These are phyloP conservation scores for Trametes maxima DNA, from an alignment of 768 basidiomycete species.

Conservation along the genomic window DNA sequence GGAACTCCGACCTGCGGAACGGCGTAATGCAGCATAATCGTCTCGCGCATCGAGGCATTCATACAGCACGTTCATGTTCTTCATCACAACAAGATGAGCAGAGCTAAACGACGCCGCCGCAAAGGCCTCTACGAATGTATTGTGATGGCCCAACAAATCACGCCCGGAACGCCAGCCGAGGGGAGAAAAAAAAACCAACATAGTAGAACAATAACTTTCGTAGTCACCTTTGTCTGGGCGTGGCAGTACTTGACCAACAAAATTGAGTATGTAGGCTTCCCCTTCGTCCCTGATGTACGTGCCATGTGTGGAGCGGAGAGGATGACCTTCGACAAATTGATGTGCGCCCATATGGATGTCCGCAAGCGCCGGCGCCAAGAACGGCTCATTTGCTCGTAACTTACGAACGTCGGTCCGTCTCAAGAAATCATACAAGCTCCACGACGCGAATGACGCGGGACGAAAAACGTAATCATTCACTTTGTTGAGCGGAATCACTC, in stretches of 20 bases:
- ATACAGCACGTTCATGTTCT: neutral
- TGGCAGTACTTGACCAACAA: neutral
- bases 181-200: neutral
- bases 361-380: neutral
- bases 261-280: neutral
- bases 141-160: neutral
- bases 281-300: neutral
- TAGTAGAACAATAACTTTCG: neutral
- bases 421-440: neutral
- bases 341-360: neutral
- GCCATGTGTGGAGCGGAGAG: neutral
- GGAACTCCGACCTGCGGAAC: neutral
- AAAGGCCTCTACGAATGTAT: neutral
- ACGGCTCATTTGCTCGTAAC: neutral
- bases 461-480: neutral
- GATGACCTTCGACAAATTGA: neutral
- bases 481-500: neutral
- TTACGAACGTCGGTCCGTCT: neutral
- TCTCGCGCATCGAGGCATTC: slow-evolving; percentile 11
- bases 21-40: neutral
- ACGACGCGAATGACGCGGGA: neutral
- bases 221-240: neutral
- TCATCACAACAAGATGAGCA: neutral
- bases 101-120: neutral
- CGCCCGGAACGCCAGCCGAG: neutral